These are phyloP conservation scores for Entophlyctis luteolus DNA, from an alignment of 192 early-diverging fungal genomes.

Conservation along the genomic window DNA sequence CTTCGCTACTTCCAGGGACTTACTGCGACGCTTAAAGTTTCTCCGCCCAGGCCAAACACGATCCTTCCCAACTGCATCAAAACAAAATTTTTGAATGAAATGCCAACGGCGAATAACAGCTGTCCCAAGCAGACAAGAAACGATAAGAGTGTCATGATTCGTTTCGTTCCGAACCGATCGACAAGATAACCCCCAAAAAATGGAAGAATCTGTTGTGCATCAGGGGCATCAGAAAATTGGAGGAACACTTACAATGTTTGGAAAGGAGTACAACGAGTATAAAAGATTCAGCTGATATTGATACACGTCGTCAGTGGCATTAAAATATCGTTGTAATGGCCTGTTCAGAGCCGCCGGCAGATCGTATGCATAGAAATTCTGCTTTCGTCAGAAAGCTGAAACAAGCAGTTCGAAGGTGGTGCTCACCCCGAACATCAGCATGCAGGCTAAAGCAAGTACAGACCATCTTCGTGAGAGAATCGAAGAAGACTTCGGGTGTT, in stretches of 20 bases:
- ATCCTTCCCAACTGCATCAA: constrained; percentile 45
- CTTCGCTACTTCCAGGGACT: constrained; percentile 6
- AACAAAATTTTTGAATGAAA: constrained; percentile 19
- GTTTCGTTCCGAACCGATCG: constrained; percentile 41
- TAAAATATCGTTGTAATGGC: constrained; percentile 32
- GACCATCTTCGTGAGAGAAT: constrained; percentile 23
- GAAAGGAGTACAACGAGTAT: constrained; percentile 57
- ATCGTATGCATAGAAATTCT: constrained; percentile 44
- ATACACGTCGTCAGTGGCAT: constrained; percentile 30
- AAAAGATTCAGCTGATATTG: constrained; percentile 44
- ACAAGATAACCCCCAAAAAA: constrained; percentile 51
- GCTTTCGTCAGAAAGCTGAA: not conserved
- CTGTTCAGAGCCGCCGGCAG: constrained; percentile 42
- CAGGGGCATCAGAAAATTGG: not conserved
- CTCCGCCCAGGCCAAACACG: constrained; percentile 58
- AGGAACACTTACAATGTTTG: constrained; percentile 44
- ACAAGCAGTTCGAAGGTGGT: not conserved
- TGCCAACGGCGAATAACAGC: constrained; percentile 45
- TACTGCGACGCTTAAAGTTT: constrained; percentile 45
- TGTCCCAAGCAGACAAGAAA: constrained; percentile 43
- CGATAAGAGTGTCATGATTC: constrained; percentile 39
- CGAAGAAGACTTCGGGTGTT: not conserved
- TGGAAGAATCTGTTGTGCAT: constrained; percentile 39
- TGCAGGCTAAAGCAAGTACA: constrained; percentile 28
- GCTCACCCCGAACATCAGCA: constrained; percentile 32